Evolutionary conservation across 305 asterid species (phyloP).

Genomic region (Fraxinus sp.): DNA sequence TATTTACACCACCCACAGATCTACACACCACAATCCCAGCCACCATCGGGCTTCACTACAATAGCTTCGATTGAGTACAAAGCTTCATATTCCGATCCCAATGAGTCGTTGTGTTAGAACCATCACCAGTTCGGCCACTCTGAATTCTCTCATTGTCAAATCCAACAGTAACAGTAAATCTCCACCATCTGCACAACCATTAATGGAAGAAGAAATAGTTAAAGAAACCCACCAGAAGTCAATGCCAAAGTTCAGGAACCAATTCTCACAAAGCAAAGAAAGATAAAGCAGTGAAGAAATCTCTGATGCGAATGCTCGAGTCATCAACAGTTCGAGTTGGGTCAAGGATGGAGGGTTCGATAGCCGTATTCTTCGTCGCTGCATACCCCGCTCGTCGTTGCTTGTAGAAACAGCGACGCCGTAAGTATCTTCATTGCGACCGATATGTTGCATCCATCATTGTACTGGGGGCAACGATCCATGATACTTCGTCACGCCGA

Average conservation of each 20-base stretch:
- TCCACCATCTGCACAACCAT: conserved; percentile 43
- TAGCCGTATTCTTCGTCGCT: neutral
- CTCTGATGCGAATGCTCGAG: conserved; percentile 37
- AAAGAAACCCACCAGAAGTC: conserved; percentile 59
- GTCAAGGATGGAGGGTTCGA: conserved; percentile 27
- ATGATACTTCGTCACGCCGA: neutral
- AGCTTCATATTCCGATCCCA: too few relatives aligned
- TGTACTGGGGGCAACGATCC: too few relatives aligned
- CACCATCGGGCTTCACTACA: too few relatives aligned
- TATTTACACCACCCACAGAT: neutral
- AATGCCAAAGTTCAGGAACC: conserved; percentile 34
- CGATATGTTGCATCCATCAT: neutral
- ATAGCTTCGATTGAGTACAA: too few relatives aligned
- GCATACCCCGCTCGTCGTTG: too few relatives aligned
- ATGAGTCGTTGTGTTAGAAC: too few relatives aligned
- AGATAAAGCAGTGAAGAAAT: conserved; percentile 28
- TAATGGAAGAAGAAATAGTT: conserved; percentile 51
- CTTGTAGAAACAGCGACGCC: neutral
- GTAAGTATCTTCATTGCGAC: neutral
- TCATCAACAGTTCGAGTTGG: conserved; percentile 37
- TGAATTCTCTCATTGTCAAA: too few relatives aligned
- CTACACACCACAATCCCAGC: neutral
- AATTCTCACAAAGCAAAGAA: conserved; percentile 35
- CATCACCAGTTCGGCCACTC: too few relatives aligned
- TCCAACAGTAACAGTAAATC: conserved; percentile 23